These are phyloP conservation scores for Cordyceps fumosorosea DNA, from an alignment of 2,329 filamentous ascomycete genomes.

Conservation along the genomic window DNA sequence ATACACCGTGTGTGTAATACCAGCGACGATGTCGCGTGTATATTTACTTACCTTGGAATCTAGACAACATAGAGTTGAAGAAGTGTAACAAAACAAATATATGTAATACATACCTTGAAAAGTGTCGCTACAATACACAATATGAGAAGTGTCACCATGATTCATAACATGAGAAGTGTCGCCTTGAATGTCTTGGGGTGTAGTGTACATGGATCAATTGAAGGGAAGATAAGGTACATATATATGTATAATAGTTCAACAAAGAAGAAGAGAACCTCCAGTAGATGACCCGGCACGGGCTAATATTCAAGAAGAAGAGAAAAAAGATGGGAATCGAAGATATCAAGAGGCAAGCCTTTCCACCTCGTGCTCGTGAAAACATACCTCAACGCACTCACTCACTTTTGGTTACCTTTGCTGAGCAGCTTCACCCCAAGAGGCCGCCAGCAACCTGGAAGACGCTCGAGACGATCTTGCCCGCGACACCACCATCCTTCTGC, in stretches of 20 bases:
- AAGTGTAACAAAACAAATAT: not conserved
- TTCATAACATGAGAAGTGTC: not conserved
- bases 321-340: constrained; percentile 4
- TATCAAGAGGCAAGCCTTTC: not conserved
- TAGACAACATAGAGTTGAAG: not conserved
- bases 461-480: constrained; percentile 16
- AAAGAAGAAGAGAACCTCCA: not conserved
- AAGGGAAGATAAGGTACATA: not conserved
- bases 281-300: not conserved
- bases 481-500: constrained; percentile 1
- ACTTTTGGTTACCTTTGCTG: no score
- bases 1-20: not conserved
- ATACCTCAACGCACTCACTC: no score
- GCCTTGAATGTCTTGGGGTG: no score
- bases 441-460: constrained; percentile 19
- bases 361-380: not conserved
- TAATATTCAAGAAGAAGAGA: not conserved
- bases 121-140: no score
- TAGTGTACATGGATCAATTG: not conserved
- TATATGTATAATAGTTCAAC: not conserved
- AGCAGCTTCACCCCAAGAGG: not conserved
- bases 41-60: not conserved
- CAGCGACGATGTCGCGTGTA: constrained; percentile 6
- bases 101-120: not conserved
- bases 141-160: not conserved